Percentiles rank a stretch among this genome's conserved stretches.
These are phyloP conservation scores for Rhizopus stolonifer DNA, from an alignment of 371 early-diverging fungal species.

Conservation along the genomic window DNA sequence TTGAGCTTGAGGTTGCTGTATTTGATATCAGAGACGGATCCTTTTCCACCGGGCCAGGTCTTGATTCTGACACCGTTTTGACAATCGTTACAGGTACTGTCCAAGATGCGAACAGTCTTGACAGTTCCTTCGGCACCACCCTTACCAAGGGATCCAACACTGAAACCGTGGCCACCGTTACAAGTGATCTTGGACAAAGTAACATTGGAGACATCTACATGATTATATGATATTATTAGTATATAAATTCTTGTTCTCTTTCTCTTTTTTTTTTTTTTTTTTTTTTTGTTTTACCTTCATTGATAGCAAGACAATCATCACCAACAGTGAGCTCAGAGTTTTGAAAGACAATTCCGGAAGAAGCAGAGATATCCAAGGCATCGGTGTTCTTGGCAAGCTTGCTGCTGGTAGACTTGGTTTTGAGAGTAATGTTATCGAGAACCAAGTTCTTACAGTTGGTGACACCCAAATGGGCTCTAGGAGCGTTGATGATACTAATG, in stretches of 20 bases:
- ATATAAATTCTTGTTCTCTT: too few relatives aligned
- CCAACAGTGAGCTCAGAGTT: conserved; percentile 23
- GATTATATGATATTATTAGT: too few relatives aligned
- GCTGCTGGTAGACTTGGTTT: conserved; percentile 27
- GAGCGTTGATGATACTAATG: conserved; percentile 30
- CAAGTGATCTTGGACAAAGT: conserved; percentile 26
- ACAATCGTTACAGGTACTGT: conserved; percentile 31
- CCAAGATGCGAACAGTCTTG: conserved; percentile 18
- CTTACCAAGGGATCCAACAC: conserved; percentile 37
- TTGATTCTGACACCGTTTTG: conserved; percentile 43
- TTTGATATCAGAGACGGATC: conserved; percentile 26
- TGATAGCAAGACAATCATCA: conserved; percentile 38
- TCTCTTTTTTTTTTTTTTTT: too few relatives aligned
- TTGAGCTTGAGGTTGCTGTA: conserved; percentile 21
- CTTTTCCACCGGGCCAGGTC: conserved; percentile 39
- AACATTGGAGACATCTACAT: conserved; percentile 23
- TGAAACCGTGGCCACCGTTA: conserved; percentile 35
- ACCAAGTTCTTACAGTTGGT: conserved; percentile 26
- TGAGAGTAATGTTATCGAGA: conserved; percentile 23
- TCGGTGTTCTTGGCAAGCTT: too few relatives aligned
- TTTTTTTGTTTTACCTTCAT: too few relatives aligned
- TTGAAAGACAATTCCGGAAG: conserved; percentile 24
- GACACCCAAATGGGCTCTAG: conserved; percentile 34
- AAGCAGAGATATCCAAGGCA: conserved; percentile 35
- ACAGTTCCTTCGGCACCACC: conserved; percentile 28